A percentile compares a stretch with the other conserved stretches of the same genome.
Conservation (phyloP, 2,329 filamentous ascomycete genomes). For the Sphaerulina populicola region DNA sequence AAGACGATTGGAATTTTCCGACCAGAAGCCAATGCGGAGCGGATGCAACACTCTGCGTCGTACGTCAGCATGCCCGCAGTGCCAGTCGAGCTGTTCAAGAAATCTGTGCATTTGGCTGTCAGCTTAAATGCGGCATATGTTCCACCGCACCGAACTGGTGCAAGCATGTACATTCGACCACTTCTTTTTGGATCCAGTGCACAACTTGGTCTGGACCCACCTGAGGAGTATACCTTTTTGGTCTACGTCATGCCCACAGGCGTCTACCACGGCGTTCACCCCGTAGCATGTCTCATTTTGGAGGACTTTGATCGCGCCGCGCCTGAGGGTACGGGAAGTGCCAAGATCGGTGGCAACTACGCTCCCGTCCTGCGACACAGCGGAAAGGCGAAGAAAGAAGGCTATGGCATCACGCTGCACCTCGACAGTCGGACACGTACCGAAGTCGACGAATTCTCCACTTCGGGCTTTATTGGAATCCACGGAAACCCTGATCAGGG, state of each 20-base stretch:
- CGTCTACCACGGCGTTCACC: conserved; percentile 83
- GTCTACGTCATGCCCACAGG: conserved; percentile 89
- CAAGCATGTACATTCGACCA: conserved; percentile 86
- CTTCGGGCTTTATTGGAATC: conserved; percentile 83
- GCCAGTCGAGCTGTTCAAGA: conserved; percentile 65
- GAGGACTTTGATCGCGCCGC: conserved; percentile 91
- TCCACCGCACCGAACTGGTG: conserved; percentile 78
- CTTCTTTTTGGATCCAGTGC: conserved; percentile 79
- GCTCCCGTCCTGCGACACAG: conserved; percentile 84
- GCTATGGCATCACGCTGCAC: conserved; percentile 91
- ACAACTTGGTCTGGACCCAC: conserved; percentile 76
- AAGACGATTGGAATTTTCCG: conserved; percentile 75
- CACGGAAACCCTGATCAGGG: conserved; percentile 48
- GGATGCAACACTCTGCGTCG: conserved; percentile 75
- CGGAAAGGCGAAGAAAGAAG: conserved; percentile 66
- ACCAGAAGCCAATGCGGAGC: conserved; percentile 70
- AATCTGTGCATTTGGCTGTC: conserved; percentile 71
- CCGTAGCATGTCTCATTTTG: conserved; percentile 78
- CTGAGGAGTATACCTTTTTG: conserved; percentile 84
- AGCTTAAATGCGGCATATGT: conserved; percentile 83
- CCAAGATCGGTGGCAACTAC: conserved; percentile 96
- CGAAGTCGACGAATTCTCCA: conserved; percentile 93
- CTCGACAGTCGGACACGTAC: conserved; percentile 75
- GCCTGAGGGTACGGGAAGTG: conserved; percentile 80
- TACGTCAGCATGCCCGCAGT: conserved; percentile 78